Evolutionary conservation across 2,329 filamentous ascomycete genomes (phyloP).

Genomic region (Pseudocercospora pini-densiflorae): DNA sequence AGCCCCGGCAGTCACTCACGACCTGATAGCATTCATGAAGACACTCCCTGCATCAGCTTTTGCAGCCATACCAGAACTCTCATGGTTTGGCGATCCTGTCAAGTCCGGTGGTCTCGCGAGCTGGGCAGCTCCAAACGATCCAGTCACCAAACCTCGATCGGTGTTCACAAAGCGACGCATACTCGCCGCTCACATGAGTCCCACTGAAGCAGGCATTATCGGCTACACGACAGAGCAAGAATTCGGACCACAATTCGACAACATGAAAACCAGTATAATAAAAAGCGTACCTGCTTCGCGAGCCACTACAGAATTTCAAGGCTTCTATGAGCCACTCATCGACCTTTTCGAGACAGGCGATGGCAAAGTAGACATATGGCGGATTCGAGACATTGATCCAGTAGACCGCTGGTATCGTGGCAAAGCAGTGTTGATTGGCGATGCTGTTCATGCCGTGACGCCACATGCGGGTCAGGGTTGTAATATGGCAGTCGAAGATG

Average conservation of each 20-base stretch:
- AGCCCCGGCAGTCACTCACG: constrained; percentile 16
- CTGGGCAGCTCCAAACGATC: constrained; percentile 8
- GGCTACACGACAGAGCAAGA: constrained; percentile 20
- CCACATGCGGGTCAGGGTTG: constrained; percentile 20
- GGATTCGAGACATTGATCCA: constrained; percentile 18
- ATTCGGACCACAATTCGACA: constrained; percentile 18
- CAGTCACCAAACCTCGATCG: background rate
- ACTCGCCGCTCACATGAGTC: constrained; percentile 18
- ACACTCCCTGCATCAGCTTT: constrained; percentile 13
- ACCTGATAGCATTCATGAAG: constrained; percentile 22
- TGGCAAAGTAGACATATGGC: constrained; percentile 21
- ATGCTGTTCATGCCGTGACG: constrained; percentile 15
- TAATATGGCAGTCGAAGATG: constrained; percentile 21
- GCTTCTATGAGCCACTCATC: constrained; percentile 6
- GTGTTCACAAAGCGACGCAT: constrained; percentile 9
- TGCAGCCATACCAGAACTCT: background rate
- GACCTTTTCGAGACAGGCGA: constrained; percentile 8
- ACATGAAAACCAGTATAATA: constrained; percentile 16
- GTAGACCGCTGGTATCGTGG: constrained; percentile 14
- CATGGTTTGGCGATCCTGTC: constrained; percentile 9
- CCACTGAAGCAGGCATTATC: constrained; percentile 15
- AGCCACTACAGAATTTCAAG: constrained; percentile 10
- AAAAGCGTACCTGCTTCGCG: constrained; percentile 16
- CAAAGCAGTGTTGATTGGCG: background rate
- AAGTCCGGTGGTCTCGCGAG: constrained; percentile 15